phyloP scores from a whole-genome alignment of 768 basidiomycete species.

The Porphyrellus cyaneotinctus region DNA sequence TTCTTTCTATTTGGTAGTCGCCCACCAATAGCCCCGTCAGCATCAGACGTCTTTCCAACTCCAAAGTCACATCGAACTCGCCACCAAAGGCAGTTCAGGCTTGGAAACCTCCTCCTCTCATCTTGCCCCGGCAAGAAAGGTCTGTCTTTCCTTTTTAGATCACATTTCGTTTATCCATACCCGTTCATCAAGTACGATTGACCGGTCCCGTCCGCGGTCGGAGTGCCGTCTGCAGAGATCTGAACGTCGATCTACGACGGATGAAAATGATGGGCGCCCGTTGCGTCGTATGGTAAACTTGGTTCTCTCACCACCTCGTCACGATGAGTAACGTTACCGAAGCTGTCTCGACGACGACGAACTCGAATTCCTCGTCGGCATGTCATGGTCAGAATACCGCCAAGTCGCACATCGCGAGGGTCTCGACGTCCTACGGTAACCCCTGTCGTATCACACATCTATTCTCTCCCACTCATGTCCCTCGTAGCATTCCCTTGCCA shows the following conservation, averaged over 20 bases:
- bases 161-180: background rate
- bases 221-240: slow-evolving; percentile 76
- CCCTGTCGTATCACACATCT: slow-evolving; percentile 1
- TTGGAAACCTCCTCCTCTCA: slow-evolving; percentile 87
- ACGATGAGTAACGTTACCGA: slow-evolving; percentile 1
- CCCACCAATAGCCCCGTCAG: slow-evolving; percentile 15
- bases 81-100: slow-evolving; percentile 25
- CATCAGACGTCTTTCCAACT: too few species aligned
- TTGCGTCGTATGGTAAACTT: slow-evolving; percentile 72
- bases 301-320: background rate
- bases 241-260: slow-evolving; percentile 70
- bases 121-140: slow-evolving; percentile 97
- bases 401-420: slow-evolving; percentile 56
- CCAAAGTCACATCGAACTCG: too few species aligned
- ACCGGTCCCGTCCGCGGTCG: slow-evolving; percentile 75
- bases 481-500: slow-evolving; percentile 73
- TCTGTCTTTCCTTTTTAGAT: slow-evolving; percentile 21
- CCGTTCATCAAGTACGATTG: slow-evolving; percentile 51
- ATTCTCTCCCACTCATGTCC: background rate
- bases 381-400: slow-evolving; percentile 77
- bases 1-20: slow-evolving; percentile 12
- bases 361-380: slow-evolving; percentile 72
- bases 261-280: slow-evolving; percentile 71
- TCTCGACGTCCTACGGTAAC: slow-evolving; percentile 75
- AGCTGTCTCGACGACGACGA: slow-evolving; percentile 87